Evolutionary conservation across 176 grass and related monocot species (phyloP), one percentile per base, ranked within the genome.

Genomic region (Typha latifolia): DNA sequence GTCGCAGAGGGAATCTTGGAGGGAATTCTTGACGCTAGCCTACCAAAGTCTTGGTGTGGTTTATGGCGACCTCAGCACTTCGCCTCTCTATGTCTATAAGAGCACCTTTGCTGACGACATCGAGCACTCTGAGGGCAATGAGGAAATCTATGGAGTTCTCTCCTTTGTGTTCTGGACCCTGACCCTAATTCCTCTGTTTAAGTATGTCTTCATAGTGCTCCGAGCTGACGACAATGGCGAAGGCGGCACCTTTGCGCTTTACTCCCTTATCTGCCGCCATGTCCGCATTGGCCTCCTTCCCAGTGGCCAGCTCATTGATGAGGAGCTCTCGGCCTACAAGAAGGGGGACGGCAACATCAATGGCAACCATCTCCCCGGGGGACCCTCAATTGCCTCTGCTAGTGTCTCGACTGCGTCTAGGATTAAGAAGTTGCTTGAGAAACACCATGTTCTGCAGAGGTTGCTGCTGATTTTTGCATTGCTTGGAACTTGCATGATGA

Each of bases 141-240:
- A 99, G 61, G 94, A 99, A 86, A 99, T 99, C 76, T 99, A 90
- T 59, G 94, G 94, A 4, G 94, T 85, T 21, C 81, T 93, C 59
- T 99, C 94, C 62, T 85, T 99, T 70, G 94, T 99, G 14, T 99
- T 99, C 89, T 99, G 94, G 94, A 93, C 94, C 66, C 82, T 99
- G 66, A 99, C 94, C 32, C 69, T 90, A 1, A 59, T 93, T 65
- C 87, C 94, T 12, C 83, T 99, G 62, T 71, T 92, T 32, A 93
- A 99, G 79, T 93, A 99, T 78, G 94, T 93, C 14, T 14, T 93
- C 65, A 7, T 99, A 63, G 94, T 99, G 32, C 94, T 99, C 57
- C 83, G 80, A 66, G 94, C 94, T 21, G 86, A 90, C 64, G 89
- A 99, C 70, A 66, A 51, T 63, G 94, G 94, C 61, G 94, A 99